These are phyloP conservation scores for Pelargonium cotyledonis DNA, from an alignment of 441 rosid species.

Conservation along the genomic window DNA sequence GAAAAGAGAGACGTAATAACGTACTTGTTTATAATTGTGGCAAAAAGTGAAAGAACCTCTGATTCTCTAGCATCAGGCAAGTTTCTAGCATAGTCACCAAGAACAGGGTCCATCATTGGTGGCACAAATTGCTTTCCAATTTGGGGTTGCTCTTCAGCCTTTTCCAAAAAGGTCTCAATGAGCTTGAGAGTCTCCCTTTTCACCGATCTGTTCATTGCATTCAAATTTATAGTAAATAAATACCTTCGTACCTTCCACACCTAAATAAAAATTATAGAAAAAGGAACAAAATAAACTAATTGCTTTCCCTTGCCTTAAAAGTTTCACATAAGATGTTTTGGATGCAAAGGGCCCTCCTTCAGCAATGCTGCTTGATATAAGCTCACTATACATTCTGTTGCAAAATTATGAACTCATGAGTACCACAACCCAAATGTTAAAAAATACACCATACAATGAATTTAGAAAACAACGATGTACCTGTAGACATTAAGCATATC, in stretches of 20 bases:
- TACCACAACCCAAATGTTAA: background rate
- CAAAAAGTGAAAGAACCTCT: constrained; percentile 97
- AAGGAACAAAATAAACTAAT: constrained; percentile 21
- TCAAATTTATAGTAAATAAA: too few species aligned
- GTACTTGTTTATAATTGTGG: constrained; percentile 98
- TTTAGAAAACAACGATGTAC: constrained; percentile 27
- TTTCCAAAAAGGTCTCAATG: constrained; percentile 97
- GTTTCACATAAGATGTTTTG: constrained; percentile 87
- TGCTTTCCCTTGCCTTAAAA: constrained; percentile 54
- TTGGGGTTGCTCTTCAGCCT: constrained; percentile 98
- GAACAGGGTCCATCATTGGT: constrained; percentile 99
- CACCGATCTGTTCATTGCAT: constrained; percentile 57
- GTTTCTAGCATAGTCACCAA: constrained; percentile 95
- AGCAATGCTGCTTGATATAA: constrained; percentile 86
- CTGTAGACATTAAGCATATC: constrained; percentile 99
- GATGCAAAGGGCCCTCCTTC: constrained; percentile 96
- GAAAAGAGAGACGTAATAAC: constrained; percentile 9
- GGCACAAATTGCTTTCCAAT: constrained; percentile 98
- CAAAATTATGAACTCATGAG: constrained; percentile 15
- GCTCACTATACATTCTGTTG: constrained; percentile 99
- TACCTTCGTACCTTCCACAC: too few species aligned
- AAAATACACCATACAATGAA: background rate
- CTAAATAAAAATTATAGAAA: background rate
- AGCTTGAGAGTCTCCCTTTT: constrained; percentile 98
- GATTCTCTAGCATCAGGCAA: constrained; percentile 99